Conservation (phyloP, 345 rosid species). For the Eucalyptus sp. region DNA sequence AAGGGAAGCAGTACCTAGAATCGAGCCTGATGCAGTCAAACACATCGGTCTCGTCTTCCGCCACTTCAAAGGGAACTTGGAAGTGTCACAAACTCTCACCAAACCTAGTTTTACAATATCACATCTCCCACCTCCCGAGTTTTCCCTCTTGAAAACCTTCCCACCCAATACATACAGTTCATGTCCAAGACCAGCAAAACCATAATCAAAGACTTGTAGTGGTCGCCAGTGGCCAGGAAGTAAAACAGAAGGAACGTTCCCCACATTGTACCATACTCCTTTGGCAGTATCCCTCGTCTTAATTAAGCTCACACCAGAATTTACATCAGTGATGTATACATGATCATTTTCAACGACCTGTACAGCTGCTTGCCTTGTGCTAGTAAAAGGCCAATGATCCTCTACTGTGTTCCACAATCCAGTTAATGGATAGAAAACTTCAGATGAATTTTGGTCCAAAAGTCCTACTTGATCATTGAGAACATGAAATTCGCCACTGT, state of each 20-base stretch:
- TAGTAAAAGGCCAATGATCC: constrained; percentile 75
- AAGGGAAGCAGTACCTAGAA: constrained; percentile 67
- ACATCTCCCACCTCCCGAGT: constrained; percentile 52
- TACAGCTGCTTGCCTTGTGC: constrained; percentile 67
- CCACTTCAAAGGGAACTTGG: constrained; percentile 48
- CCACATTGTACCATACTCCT: constrained; percentile 61
- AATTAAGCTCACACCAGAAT: constrained; percentile 5
- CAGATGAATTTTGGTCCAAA: constrained; percentile 33
- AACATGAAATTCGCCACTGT: constrained; percentile 61
- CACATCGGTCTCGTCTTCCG: constrained; percentile 59
- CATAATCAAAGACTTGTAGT: constrained; percentile 55
- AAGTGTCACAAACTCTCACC: constrained; percentile 65
- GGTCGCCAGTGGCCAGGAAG: constrained; percentile 31
- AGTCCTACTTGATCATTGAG: constrained; percentile 58
- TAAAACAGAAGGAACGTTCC: constrained; percentile 54
- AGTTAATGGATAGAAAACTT: constrained; percentile 33
- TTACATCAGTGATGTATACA: constrained; percentile 38
- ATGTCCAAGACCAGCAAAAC: constrained; percentile 47
- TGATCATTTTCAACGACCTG: constrained; percentile 50
- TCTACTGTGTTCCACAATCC: constrained; percentile 47
- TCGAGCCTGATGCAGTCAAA: constrained; percentile 41
- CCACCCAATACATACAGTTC: constrained; percentile 76
- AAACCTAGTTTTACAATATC: constrained; percentile 47
- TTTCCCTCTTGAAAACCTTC: constrained; percentile 79
- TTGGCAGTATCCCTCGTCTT: constrained; percentile 51